A percentile compares a stretch with the other conserved stretches of the same genome.
These are phyloP conservation scores for Coelastrella sp. DNA, from an alignment of 139 green algal species.

Conservation along the genomic window DNA sequence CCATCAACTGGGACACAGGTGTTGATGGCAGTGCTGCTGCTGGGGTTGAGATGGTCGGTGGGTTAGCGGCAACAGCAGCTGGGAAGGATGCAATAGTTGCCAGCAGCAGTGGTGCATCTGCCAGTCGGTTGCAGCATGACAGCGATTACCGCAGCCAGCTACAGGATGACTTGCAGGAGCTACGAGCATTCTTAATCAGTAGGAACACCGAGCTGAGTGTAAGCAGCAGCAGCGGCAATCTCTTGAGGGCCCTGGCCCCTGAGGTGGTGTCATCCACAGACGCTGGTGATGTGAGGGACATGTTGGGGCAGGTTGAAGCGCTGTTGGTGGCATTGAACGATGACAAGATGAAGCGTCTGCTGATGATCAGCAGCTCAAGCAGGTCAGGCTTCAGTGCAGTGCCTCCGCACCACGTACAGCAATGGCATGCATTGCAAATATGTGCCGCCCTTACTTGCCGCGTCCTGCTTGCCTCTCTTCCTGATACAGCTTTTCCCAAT, in stretches of 20 bases:
- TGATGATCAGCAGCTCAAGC: slow-evolving; percentile 56
- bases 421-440: too few species aligned
- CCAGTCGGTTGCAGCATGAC: slow-evolving; percentile 46
- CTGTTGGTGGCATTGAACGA: slow-evolving; percentile 51
- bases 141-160: slow-evolving; percentile 52
- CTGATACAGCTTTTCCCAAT: too few species aligned
- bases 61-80: neutral
- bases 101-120: slow-evolving; percentile 16
- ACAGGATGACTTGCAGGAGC: slow-evolving; percentile 73
- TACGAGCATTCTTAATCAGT: slow-evolving; percentile 64
- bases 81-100: neutral
- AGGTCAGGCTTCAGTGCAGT: neutral
- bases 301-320: slow-evolving; percentile 47
- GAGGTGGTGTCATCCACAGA: slow-evolving; percentile 54
- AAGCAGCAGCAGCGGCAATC: slow-evolving; percentile 41
- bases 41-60: too few species aligned
- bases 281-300: slow-evolving; percentile 12
- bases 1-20: slow-evolving; percentile 57
- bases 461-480: too few species aligned
- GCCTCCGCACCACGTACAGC: neutral
- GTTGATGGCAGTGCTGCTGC: neutral
- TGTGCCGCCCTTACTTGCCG: too few species aligned
- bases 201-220: slow-evolving; percentile 30
- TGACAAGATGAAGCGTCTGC: slow-evolving; percentile 58
- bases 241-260: slow-evolving; percentile 46